Evolutionary conservation across 352 stramenopile genomes (phyloP).

Genomic region (Pythium grandisporangium): DNA sequence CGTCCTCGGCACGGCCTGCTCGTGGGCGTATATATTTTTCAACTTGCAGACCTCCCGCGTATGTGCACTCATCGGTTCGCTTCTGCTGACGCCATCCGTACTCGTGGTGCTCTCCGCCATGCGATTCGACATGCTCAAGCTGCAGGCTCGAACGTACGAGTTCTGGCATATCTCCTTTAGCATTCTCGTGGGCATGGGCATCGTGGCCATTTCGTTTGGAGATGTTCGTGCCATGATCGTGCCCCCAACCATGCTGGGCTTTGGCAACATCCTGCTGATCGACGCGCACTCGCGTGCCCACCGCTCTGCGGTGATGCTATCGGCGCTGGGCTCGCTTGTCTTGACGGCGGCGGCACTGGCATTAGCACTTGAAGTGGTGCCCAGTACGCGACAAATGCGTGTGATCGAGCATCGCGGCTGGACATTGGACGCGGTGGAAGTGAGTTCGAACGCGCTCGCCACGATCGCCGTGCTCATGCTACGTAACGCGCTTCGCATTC

Average conservation of each 20-base stretch:
- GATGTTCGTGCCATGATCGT: neutral
- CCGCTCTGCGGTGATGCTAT: neutral
- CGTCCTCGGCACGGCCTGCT: no score
- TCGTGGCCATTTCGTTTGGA: neutral
- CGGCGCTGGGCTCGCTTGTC: no score
- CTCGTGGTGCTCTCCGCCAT: constrained; percentile 2
- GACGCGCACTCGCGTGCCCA: constrained; percentile 5
- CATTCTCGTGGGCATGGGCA: neutral
- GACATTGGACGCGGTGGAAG: neutral
- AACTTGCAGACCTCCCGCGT: no score
- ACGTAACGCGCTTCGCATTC: constrained; percentile 13
- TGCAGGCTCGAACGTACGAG: constrained; percentile 4
- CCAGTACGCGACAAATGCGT: neutral
- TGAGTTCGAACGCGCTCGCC: constrained; percentile 6
- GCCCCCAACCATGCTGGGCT: neutral
- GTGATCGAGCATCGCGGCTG: neutral
- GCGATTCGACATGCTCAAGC: constrained; percentile 6
- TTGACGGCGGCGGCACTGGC: neutral
- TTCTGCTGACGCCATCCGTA: neutral
- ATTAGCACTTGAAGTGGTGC: neutral
- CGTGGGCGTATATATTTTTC: no score
- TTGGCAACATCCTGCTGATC: constrained; percentile 3
- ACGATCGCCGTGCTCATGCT: constrained; percentile 5
- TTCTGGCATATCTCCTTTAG: constrained; percentile 9
- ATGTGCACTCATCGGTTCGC: no score